A percentile compares a stretch with the other conserved stretches of the same genome.
These are phyloP conservation scores for Mycena albidolilacea DNA, from an alignment of 768 basidiomycete genomes.

Conservation along the genomic window DNA sequence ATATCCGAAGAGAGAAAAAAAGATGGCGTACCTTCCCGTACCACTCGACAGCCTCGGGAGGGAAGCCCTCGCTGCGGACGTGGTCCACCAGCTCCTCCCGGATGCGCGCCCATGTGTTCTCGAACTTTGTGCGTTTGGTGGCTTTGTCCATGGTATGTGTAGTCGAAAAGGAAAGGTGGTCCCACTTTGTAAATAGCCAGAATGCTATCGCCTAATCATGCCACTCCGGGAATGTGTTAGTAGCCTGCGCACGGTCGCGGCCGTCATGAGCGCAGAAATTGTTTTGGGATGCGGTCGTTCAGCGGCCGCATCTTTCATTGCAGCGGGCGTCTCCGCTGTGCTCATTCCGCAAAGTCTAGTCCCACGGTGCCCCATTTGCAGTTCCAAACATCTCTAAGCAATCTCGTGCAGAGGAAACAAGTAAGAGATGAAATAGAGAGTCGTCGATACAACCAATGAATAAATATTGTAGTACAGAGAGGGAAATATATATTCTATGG, in stretches of 20 bases:
- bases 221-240: not conserved
- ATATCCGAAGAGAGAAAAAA: not conserved
- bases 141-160: conserved; percentile 41
- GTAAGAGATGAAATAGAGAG: too few relatives aligned
- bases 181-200: not conserved
- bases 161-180: not conserved
- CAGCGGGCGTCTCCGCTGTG: too few relatives aligned
- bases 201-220: not conserved
- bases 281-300: too few relatives aligned
- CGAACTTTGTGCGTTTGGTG: conserved; percentile 70
- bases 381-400: too few relatives aligned
- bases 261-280: too few relatives aligned
- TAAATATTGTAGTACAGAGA: too few relatives aligned
- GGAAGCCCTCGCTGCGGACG: conserved; percentile 82
- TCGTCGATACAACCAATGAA: too few relatives aligned
- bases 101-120: conserved; percentile 78
- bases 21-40: conserved; percentile 74
- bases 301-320: too few relatives aligned
- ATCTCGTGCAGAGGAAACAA: too few relatives aligned
- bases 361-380: too few relatives aligned
- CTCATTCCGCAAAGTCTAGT: too few relatives aligned
- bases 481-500: too few relatives aligned
- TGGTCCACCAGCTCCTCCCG: conserved; percentile 84
- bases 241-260: not conserved
- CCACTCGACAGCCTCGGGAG: conserved; percentile 88